phyloP scores from a whole-genome alignment of 192 early-diverging fungal genomes.

The Gryganskiella cystojenkinii region DNA sequence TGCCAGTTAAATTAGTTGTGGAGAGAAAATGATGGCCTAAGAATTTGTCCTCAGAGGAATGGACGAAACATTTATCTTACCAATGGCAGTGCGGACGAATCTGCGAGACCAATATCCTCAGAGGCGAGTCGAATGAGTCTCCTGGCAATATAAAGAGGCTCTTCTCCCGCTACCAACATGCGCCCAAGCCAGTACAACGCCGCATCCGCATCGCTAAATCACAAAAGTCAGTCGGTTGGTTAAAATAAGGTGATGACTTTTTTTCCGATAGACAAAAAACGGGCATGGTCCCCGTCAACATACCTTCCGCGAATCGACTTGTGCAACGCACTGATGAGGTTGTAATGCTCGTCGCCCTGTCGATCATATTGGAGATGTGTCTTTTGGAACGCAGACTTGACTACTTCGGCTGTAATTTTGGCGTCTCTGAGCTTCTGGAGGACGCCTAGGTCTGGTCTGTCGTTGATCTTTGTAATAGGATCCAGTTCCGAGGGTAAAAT shows the following conservation, averaged over 20 bases:
- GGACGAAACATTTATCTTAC: conserved; percentile 51
- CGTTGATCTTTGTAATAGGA: conserved; percentile 8
- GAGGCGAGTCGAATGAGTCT: conserved; percentile 82
- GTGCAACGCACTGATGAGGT: conserved; percentile 90
- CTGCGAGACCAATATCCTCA: conserved; percentile 91
- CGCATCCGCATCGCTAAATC: conserved; percentile 73
- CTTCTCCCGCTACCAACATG: conserved; percentile 91
- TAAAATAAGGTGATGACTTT: no score
- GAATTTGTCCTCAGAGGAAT: no score
- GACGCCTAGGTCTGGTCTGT: conserved; percentile 29
- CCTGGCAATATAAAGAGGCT: conserved; percentile 81
- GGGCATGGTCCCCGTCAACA: neutral
- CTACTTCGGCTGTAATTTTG: conserved; percentile 57
- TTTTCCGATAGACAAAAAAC: neutral
- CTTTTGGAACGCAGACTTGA: conserved; percentile 81
- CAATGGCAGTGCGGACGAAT: conserved; percentile 78
- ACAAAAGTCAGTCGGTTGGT: neutral
- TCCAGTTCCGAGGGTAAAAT: conserved; percentile 12
- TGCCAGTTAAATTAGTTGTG: no score
- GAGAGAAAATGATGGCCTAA: no score
- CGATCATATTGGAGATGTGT: conserved; percentile 85
- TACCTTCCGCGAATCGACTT: conserved; percentile 88
- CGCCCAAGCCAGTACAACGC: conserved; percentile 91
- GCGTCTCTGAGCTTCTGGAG: conserved; percentile 19
- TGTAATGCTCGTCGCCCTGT: conserved; percentile 90